Conservation (phyloP, 768 basidiomycete species). For the Daedalea quercina region DNA sequence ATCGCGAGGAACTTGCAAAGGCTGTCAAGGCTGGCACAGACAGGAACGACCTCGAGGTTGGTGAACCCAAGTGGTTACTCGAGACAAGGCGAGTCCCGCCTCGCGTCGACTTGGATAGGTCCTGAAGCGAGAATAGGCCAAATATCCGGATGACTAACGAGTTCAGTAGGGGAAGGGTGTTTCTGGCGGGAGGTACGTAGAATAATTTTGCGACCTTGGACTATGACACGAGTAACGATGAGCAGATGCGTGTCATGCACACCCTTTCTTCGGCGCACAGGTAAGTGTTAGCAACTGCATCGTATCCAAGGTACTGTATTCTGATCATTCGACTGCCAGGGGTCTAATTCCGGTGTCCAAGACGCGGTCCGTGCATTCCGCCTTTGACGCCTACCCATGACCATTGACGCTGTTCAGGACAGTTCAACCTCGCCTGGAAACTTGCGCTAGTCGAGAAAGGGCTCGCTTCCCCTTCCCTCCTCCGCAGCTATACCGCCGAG, state of each 20-base stretch:
- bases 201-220: not conserved
- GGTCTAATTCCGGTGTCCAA: constrained; percentile 23
- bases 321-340: constrained; percentile 2
- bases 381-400: too few relatives aligned
- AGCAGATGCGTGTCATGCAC: constrained; percentile 43
- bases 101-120: not conserved
- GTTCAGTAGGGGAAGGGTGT: constrained; percentile 35
- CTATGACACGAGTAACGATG: not conserved
- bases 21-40: not conserved
- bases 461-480: constrained; percentile 18
- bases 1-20: constrained; percentile 1
- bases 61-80: not conserved
- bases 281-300: not conserved
- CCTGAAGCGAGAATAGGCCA: constrained; percentile 23
- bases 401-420: not conserved
- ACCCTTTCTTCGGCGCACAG: constrained; percentile 35
- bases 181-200: constrained; percentile 35
- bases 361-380: constrained; percentile 20
- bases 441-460: constrained; percentile 23
- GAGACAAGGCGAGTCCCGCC: not conserved
- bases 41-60: not conserved
- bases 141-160: constrained; percentile 42
- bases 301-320: not conserved
- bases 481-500: constrained; percentile 22
- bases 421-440: constrained; percentile 27